Base-by-base conservation (phyloP, 2,329 filamentous ascomycete genomes). In the Lecanosticta acicola region DNA sequence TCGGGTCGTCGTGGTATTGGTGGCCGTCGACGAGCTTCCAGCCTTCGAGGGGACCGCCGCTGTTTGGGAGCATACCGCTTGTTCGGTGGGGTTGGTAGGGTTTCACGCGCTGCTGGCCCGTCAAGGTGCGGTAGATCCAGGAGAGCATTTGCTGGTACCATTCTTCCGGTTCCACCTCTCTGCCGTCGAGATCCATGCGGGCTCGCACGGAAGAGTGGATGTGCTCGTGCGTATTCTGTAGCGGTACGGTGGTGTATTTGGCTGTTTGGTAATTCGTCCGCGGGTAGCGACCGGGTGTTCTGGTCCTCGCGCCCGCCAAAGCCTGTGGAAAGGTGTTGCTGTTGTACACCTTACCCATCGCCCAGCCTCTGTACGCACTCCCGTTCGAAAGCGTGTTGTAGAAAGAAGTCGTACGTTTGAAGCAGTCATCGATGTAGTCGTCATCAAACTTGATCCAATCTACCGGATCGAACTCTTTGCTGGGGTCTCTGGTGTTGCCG, bases 391-490 rank as follows among this genome's bases (percentile, higher is more conserved):
- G 48, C 13, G 49, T 47, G 19, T 50, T 43, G 39, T 60, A 57
- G 41, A 56, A 59, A 11, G 50, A 45, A 14, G 53, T 48, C 10
- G 58, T 56, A 21, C 58, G 58, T 10, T 57, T 51, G 43, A 58
- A 59, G 49, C 59, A 62, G 8, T 49, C 40, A 11, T 58, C 48
- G 40, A 66, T 53, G 43, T 59, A 63, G 7, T 61, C 56, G 21
- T 61, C 56, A 43, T 67, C 62, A 43, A 67, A 67, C 24, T 59
- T 50, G 38, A 67, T 64, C 63, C 63, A 66, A 41, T 66, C 59
- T 14, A 56, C 51, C 9, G 50, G 45, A 1, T 55, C 39, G 47
- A 58, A 62, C 8, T 53, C 42, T 8, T 57, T 55, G n/a, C 49
- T 40, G 3, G 49, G 43, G 19, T 50, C 39, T 9, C 53, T 43